A percentile compares a stretch with the other conserved stretches of the same genome.
These are phyloP conservation scores for Cercospora brassicicola DNA, from an alignment of 2,329 filamentous ascomycete species.

Conservation along the genomic window DNA sequence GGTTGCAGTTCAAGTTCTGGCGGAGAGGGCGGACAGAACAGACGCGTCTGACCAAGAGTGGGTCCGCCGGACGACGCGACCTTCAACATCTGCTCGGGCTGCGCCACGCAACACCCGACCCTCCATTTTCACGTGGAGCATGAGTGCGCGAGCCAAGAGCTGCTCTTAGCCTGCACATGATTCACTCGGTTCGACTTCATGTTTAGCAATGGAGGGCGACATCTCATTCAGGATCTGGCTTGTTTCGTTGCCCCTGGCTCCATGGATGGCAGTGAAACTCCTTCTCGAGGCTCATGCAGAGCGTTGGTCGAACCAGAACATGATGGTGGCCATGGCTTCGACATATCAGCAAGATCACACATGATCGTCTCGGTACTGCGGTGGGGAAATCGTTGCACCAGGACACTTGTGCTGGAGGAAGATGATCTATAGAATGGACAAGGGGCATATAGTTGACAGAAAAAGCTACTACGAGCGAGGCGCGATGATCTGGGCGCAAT, in stretches of 20 bases:
- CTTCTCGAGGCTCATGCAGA: not conserved
- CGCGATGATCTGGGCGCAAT: not conserved
- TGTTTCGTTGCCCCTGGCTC: not conserved
- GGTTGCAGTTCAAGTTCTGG: not conserved
- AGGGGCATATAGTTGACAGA: not conserved
- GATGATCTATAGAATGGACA: not conserved
- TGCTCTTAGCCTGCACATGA: not conserved
- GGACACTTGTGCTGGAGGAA: not conserved
- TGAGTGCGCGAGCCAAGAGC: not conserved
- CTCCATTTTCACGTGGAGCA: not conserved
- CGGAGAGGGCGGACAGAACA: not conserved
- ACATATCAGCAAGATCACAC: not conserved
- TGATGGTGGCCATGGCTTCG: not conserved
- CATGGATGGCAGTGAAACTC: not conserved
- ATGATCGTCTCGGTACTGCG: not conserved
- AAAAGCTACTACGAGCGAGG: not conserved
- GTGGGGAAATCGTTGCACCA: not conserved
- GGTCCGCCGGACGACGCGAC: too few species aligned
- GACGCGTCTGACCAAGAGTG: not conserved
- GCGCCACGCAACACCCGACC: not conserved
- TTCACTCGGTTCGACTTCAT: not conserved
- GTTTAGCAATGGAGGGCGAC: not conserved
- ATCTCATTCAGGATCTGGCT: not conserved
- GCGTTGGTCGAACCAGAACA: too few species aligned
- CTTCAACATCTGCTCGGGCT: not conserved